These are phyloP conservation scores for Penicillium sp. DNA, from an alignment of 2,329 filamentous ascomycete species.

Conservation along the genomic window DNA sequence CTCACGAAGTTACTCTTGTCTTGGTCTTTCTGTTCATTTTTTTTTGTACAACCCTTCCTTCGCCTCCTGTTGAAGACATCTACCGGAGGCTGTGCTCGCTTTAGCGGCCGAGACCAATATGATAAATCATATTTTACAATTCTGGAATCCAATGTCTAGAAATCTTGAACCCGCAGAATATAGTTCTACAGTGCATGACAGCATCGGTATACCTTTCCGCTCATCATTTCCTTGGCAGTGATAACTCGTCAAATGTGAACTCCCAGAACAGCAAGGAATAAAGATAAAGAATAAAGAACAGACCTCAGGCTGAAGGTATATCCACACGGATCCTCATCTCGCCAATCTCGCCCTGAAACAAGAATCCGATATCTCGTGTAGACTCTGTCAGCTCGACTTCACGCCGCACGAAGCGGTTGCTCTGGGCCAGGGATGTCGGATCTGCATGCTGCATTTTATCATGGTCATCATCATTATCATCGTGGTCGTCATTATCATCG, in stretches of 20 bases:
- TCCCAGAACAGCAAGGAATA: neutral
- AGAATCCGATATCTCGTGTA: conserved; percentile 75
- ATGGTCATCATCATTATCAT: conserved; percentile 8
- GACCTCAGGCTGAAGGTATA: conserved; percentile 6
- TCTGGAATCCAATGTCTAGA: too few relatives aligned
- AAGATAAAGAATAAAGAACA: neutral
- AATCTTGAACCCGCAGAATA: too few relatives aligned
- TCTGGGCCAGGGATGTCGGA: conserved; percentile 17
- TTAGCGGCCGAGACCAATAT: too few relatives aligned
- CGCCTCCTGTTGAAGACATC: too few relatives aligned
- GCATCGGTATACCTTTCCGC: neutral
- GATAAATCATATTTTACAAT: too few relatives aligned
- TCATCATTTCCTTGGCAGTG: neutral
- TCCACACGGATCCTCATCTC: conserved; percentile 70
- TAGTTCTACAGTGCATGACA: too few relatives aligned
- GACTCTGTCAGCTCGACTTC: conserved; percentile 76
- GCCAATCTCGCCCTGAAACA: conserved; percentile 59
- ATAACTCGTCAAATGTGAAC: neutral
- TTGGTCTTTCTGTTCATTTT: too few relatives aligned
- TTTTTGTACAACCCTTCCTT: too few relatives aligned
- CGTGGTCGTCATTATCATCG: neutral
- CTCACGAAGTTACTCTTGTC: too few relatives aligned
- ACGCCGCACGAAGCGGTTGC: conserved; percentile 63
- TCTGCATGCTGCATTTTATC: conserved; percentile 17
- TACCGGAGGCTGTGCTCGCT: too few relatives aligned